Evolutionary conservation across 1,284 basidiomycete species (phyloP), one percentile per base, ranked within the genome.

Genomic region (Meripilus lineatus): DNA sequence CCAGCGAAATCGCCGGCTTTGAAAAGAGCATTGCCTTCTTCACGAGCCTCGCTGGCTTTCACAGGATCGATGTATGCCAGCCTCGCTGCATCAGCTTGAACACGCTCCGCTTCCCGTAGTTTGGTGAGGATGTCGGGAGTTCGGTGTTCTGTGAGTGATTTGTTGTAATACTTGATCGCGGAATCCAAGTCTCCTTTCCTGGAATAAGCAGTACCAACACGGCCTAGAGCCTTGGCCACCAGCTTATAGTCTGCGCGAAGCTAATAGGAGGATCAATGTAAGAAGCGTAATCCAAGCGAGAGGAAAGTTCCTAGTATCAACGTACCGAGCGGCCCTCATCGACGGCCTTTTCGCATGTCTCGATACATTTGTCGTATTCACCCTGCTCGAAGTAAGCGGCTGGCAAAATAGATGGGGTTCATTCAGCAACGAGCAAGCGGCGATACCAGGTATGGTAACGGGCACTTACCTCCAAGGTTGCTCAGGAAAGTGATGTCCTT

Each of bases 131-230:
- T 75, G 56, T 95, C 89, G 13, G 96, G 88, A 5, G 95, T 98
- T 48, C 96, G 90, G 67, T 99, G 96, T 67, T 99, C 96, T 3
- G 93, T 89, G 40, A 99, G 77, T 6, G 91, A 93, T 67, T 95
- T 95, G 57, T 89, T 73, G 70, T 79, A 94, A 72, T 79, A 93
- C 65, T 90, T 93, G 75, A 94, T 84, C 11, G 94, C 94, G 37
- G 78, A 76, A 5, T 65, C 61, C 20, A 88, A 67, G 64, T 99
- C 91, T 44, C 72, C 79, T 63, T 90, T 89, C 69, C 89, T 90
- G 45, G 79, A 69, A 68, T 94, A 93, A 0, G 94, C 81, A 6
- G 82, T 81, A 10, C 95, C 96, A 47, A 89, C 85, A 32, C 96
- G 89, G 10, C 91, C 95, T 48, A 90, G 82, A 0, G 94, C 94